These are phyloP conservation scores for Epichloe hybrida DNA, from an alignment of 2,329 filamentous ascomycete species.

Conservation along the genomic window DNA sequence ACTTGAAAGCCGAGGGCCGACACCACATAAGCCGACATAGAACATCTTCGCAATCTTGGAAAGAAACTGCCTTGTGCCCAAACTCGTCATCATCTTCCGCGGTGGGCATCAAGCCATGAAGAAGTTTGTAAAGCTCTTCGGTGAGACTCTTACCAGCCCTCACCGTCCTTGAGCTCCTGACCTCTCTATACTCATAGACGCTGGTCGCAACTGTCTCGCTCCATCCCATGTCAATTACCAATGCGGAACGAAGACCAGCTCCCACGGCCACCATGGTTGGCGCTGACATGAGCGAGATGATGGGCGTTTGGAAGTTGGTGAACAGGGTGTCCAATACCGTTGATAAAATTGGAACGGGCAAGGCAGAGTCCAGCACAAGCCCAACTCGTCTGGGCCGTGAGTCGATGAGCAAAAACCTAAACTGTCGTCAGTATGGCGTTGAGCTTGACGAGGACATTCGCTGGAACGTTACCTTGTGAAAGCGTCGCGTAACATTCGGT, in stretches of 20 bases:
- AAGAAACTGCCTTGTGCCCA: slow-evolving; percentile 35
- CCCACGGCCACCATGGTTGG: slow-evolving; percentile 62
- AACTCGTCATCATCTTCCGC: slow-evolving; percentile 18
- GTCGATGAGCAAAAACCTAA: slow-evolving; percentile 53
- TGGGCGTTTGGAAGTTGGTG: slow-evolving; percentile 63
- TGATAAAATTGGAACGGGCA: slow-evolving; percentile 68
- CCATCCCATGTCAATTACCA: slow-evolving; percentile 90
- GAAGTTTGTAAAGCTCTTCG: slow-evolving; percentile 51
- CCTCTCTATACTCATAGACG: slow-evolving; percentile 81
- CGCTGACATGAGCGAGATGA: slow-evolving; percentile 66
- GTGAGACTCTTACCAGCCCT: slow-evolving; percentile 62
- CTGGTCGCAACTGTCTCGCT: slow-evolving; percentile 74
- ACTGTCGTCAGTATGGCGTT: neutral
- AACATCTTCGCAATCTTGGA: slow-evolving; percentile 74
- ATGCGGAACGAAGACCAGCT: slow-evolving; percentile 70
- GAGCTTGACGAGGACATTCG: neutral
- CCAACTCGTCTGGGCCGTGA: slow-evolving; percentile 62
- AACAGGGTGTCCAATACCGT: slow-evolving; percentile 68
- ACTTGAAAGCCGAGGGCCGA: slow-evolving; percentile 19
- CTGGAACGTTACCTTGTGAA: slow-evolving; percentile 54
- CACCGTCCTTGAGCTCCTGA: slow-evolving; percentile 54
- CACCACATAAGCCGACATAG: slow-evolving; percentile 70
- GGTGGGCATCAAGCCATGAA: slow-evolving; percentile 25
- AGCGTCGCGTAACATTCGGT: slow-evolving; percentile 65
- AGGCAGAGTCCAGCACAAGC: slow-evolving; percentile 61